Evolutionary conservation across 1,284 basidiomycete species (phyloP).

Genomic region (Rhodotorula sp.): DNA sequence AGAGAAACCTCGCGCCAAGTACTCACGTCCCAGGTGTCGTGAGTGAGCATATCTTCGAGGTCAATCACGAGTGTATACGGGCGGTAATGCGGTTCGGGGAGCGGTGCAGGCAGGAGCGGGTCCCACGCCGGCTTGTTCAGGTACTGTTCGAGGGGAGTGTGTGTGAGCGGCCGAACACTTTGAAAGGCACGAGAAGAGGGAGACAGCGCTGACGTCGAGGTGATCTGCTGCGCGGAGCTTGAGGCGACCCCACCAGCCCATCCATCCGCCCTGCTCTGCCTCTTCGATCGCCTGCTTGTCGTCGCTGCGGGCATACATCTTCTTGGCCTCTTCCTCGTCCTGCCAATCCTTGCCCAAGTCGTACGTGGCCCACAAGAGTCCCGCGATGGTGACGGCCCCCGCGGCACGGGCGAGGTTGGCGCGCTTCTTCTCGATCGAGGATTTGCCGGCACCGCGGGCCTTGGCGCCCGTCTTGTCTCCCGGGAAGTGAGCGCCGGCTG

Average conservation of each 20-base stretch:
- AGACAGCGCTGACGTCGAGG: constrained; percentile 41
- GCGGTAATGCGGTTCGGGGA: constrained; percentile 78
- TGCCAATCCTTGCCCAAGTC: constrained; percentile 49
- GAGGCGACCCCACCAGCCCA: constrained; percentile 29
- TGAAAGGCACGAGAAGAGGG: fast-evolving
- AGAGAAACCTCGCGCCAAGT: neutral
- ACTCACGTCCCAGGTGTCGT: constrained; percentile 90
- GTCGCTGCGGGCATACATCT: constrained; percentile 33
- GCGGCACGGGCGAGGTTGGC: constrained; percentile 43
- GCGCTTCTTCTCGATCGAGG: constrained; percentile 48
- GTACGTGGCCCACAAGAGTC: constrained; percentile 40
- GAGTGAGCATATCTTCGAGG: constrained; percentile 86
- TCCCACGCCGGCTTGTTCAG: constrained; percentile 91
- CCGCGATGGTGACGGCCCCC: constrained; percentile 37
- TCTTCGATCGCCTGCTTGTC: constrained; percentile 38
- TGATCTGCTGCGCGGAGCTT: constrained; percentile 42
- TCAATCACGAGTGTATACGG: constrained; percentile 91
- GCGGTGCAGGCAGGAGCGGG: constrained; percentile 82
- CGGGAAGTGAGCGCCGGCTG: constrained; percentile 20
- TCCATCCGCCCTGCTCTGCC: constrained; percentile 28
- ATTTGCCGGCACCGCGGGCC: constrained; percentile 46
- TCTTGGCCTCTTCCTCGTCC: constrained; percentile 44
- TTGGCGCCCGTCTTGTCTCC: constrained; percentile 46
- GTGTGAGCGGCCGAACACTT: neutral
- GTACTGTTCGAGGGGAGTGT: constrained; percentile 55